Percentiles rank a stretch among this genome's conserved stretches.
These are phyloP conservation scores for Penicillium ochrochloron DNA, from an alignment of 495 filamentous ascomycete species.

Conservation along the genomic window DNA sequence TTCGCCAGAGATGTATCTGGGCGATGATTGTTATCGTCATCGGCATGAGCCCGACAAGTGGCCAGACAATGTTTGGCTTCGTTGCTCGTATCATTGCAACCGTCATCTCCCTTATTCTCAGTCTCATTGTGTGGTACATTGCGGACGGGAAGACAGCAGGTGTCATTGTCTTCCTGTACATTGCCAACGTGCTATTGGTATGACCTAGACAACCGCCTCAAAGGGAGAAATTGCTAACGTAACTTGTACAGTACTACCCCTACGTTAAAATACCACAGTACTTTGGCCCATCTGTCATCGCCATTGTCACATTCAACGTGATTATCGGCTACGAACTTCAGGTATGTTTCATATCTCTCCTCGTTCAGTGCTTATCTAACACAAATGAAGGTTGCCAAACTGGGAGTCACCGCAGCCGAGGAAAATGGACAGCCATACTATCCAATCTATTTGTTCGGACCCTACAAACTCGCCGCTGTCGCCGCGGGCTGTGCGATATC, in stretches of 20 bases:
- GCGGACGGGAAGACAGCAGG: slow-evolving; percentile 65
- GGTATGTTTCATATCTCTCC: slow-evolving; percentile 38
- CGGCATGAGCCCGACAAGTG: slow-evolving; percentile 62
- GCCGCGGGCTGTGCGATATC: slow-evolving; percentile 70
- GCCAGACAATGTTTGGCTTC: slow-evolving; percentile 71
- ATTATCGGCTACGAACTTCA: slow-evolving; percentile 79
- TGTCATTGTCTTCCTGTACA: slow-evolving; percentile 67
- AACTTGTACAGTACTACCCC: slow-evolving; percentile 57
- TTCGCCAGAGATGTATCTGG: slow-evolving; percentile 74
- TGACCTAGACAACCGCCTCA: background rate
- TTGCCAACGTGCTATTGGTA: slow-evolving; percentile 67
- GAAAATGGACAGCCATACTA: slow-evolving; percentile 71
- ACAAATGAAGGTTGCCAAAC: slow-evolving; percentile 54
- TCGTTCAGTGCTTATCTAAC: slow-evolving; percentile 3
- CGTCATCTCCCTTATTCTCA: slow-evolving; percentile 60
- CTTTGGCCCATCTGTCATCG: slow-evolving; percentile 62
- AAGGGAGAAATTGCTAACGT: background rate
- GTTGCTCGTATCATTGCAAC: slow-evolving; percentile 66
- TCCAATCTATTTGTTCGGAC: slow-evolving; percentile 68
- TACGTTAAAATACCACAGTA: slow-evolving; percentile 67
- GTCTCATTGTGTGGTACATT: slow-evolving; percentile 75
- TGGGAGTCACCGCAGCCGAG: slow-evolving; percentile 60
- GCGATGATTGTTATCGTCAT: slow-evolving; percentile 77
- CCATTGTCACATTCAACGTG: slow-evolving; percentile 68
- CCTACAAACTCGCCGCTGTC: slow-evolving; percentile 72